A percentile compares a stretch with the other conserved stretches of the same genome.
phyloP scores from a whole-genome alignment of 495 filamentous ascomycete species.

The Hyaloscypha bicolor region DNA sequence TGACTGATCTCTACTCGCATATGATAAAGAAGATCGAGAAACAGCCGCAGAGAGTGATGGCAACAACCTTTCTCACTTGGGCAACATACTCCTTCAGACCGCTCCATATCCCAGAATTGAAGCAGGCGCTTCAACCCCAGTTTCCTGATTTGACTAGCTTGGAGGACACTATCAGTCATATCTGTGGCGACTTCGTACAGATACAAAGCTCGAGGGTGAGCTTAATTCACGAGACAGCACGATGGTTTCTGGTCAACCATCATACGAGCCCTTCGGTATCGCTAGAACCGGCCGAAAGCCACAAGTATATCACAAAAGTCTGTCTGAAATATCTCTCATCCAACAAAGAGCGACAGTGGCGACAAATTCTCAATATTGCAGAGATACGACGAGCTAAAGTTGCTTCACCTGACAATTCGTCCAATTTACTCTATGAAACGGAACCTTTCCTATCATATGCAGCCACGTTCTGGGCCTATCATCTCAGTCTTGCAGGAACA shows the following conservation, averaged over 20 bases:
- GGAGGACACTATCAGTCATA: conserved; percentile 12
- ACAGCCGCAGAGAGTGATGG: too few relatives aligned
- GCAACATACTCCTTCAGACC: conserved; percentile 1
- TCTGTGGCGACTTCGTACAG: conserved; percentile 42
- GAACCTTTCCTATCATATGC: conserved; percentile 13
- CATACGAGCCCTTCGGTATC: neutral
- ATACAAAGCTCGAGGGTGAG: conserved; percentile 39
- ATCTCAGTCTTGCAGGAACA: conserved; percentile 2
- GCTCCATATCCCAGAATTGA: conserved; percentile 8
- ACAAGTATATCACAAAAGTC: conserved; percentile 3
- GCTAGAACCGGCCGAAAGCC: neutral
- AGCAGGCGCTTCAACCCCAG: conserved; percentile 8
- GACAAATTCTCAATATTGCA: neutral
- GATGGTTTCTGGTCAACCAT: conserved; percentile 6
- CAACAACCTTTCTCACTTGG: too few relatives aligned
- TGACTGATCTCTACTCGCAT: too few relatives aligned
- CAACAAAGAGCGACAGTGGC: conserved; percentile 10
- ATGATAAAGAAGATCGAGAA: too few relatives aligned
- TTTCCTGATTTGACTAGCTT: conserved; percentile 7
- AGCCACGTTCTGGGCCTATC: conserved; percentile 9
- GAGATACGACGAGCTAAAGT: too few relatives aligned
- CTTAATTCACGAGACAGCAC: conserved; percentile 45
- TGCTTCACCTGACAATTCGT: conserved; percentile 4
- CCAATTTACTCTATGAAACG: too few relatives aligned
- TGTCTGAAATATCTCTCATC: conserved; percentile 6